phyloP scores from a whole-genome alignment of 1,139 yeast species.

The Scheffersomyces titani region DNA sequence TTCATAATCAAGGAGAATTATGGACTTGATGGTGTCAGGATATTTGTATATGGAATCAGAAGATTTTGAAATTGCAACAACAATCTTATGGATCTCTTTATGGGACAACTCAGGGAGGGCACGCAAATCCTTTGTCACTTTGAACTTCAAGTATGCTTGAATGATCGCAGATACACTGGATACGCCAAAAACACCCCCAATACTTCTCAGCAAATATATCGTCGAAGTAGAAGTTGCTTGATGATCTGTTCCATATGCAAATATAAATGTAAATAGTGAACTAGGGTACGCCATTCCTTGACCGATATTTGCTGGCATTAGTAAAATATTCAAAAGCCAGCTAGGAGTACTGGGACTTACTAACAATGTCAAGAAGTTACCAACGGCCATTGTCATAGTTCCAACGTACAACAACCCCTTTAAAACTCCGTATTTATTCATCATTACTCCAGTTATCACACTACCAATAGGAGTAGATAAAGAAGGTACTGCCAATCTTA shows the following conservation, averaged over 20 bases:
- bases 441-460: constrained; percentile 33
- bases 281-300: constrained; percentile 43
- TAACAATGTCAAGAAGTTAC: constrained; percentile 30
- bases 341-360: constrained; percentile 21
- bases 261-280: constrained; percentile 37
- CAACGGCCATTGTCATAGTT: constrained; percentile 29
- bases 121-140: constrained; percentile 14
- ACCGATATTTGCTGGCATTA: constrained; percentile 41
- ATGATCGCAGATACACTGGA: constrained; percentile 35
- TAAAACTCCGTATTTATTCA: constrained; percentile 25
- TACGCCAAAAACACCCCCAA: constrained; percentile 45
- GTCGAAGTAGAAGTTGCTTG: constrained; percentile 43
- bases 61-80: constrained; percentile 17
- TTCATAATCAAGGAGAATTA: constrained; percentile 20
- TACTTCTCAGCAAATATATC: constrained; percentile 35
- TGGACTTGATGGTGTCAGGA: constrained; percentile 11
- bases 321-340: constrained; percentile 23
- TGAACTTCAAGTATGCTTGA: constrained; percentile 16
- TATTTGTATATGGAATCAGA: constrained; percentile 17
- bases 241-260: constrained; percentile 27
- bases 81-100: constrained; percentile 14
- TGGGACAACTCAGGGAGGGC: constrained; percentile 8
- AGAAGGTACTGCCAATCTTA: constrained; percentile 38
- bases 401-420: constrained; percentile 27
- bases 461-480: constrained; percentile 42